phyloP scores from a whole-genome alignment of 495 filamentous ascomycete species.

The Penicillium verhagenii region DNA sequence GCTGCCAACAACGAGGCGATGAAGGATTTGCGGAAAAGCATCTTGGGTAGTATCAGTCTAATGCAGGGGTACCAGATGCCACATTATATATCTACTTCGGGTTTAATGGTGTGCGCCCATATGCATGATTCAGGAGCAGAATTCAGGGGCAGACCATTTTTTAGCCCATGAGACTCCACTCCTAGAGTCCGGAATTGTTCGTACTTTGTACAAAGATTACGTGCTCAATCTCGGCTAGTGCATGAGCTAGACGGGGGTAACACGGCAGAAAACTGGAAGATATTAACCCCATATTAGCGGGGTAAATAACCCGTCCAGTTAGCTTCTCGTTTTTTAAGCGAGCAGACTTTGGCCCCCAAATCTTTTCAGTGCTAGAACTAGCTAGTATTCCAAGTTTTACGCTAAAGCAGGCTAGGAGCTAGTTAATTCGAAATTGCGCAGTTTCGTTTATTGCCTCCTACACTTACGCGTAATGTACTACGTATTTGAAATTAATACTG shows the following conservation, averaged over 20 bases:
- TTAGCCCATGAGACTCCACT: neutral
- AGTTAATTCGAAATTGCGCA: neutral
- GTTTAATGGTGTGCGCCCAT: neutral
- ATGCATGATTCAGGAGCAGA: neutral
- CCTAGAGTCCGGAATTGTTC: neutral
- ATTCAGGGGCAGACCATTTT: neutral
- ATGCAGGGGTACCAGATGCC: neutral
- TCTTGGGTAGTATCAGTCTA: neutral
- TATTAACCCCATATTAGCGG: neutral
- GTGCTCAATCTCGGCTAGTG: neutral
- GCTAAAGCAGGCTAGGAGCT: neutral
- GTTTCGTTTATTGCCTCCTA: neutral
- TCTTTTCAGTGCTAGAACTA: neutral
- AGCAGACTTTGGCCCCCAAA: neutral
- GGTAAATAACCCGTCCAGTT: neutral
- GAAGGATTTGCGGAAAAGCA: constrained; percentile 2
- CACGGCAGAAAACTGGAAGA: neutral
- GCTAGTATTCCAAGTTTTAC: neutral
- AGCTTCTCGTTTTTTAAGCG: neutral
- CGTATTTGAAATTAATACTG: neutral
- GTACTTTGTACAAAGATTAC: neutral
- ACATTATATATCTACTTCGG: neutral
- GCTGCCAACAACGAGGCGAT: constrained; percentile 10
- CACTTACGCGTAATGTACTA: neutral
- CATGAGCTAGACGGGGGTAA: neutral